Base-by-base conservation (phyloP, 768 basidiomycete species). In the Podaxis sp. region DNA sequence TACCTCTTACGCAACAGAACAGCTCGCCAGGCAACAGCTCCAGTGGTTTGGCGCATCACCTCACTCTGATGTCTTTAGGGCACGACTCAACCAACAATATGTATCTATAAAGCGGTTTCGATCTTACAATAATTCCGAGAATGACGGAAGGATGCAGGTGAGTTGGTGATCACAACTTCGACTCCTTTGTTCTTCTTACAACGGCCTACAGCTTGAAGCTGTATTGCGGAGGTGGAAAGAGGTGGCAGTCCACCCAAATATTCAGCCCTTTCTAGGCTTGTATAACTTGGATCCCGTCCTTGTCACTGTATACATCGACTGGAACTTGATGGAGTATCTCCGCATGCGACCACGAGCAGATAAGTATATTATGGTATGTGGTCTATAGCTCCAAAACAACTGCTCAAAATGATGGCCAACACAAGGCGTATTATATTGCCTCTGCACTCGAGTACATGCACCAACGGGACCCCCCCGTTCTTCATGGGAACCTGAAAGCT, bases 321-420 rank as follows among this genome's bases (percentile, higher is more conserved):
- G 49, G 33, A 52, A 51, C 28, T 15, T 60, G 5, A 40, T 60
- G 19, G 59, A 39, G 2, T 60, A 60, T 12, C 48, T 60, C 19
- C 17, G 2, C 5, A 12, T 3, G 0, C 19, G 19, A 2, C 49
- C 59, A 17, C 26, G 13, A 22, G 49, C 36, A 7, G 36, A 60
- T n/a, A 52, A 38, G n/a, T 40, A 13, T 3, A 12, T 39, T 4
- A 28, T 60, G 24, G 59, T 56, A 40, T 17, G 49, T 6, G 2
- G 19, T 24, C 22, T 7, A 6, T 19, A 33, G 9, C 12, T 11
- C 3, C 4, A 13, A 26, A 26, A 4, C 17, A 28, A 7, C n/a
- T 22, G 19, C 3, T 19, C 39, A 13, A n/a, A 11, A n/a, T 40
- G 30, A 22, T 38, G 8, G 19, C 19, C n/a, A 24, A n/a, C 49